A percentile compares a stretch with the other conserved stretches of the same genome.
These are phyloP conservation scores for Barbarea vulgaris DNA, from an alignment of 345 rosid genomes.

Conservation along the genomic window DNA sequence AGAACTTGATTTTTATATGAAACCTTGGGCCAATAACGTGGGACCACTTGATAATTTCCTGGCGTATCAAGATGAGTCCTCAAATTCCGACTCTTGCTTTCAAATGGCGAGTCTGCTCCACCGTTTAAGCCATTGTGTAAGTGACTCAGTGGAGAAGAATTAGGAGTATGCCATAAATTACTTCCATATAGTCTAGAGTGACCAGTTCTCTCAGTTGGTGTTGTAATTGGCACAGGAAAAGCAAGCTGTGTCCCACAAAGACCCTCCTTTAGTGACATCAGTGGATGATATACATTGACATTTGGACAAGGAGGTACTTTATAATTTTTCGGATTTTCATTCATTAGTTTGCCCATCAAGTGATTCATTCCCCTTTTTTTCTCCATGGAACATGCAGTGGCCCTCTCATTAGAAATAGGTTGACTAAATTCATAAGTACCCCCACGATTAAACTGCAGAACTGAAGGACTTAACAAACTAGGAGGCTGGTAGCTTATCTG, in stretches of 20 bases:
- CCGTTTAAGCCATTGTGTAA: slow-evolving; percentile 51
- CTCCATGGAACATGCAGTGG: slow-evolving; percentile 52
- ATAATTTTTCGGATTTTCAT: slow-evolving; percentile 55
- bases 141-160: slow-evolving; percentile 49
- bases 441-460: slow-evolving; percentile 54
- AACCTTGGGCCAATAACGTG: slow-evolving; percentile 86
- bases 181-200: slow-evolving; percentile 53
- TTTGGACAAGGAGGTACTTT: slow-evolving; percentile 53
- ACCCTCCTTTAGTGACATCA: slow-evolving; percentile 55
- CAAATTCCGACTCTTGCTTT: slow-evolving; percentile 54
- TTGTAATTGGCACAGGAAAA: slow-evolving; percentile 48
- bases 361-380: slow-evolving; percentile 55
- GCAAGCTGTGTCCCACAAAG: slow-evolving; percentile 54
- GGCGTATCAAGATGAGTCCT: slow-evolving; percentile 67
- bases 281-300: slow-evolving; percentile 50
- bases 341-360: slow-evolving; percentile 59
- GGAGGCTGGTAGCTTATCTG: slow-evolving; percentile 85
- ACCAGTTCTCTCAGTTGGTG: slow-evolving; percentile 59
- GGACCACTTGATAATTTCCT: slow-evolving; percentile 69
- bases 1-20: slow-evolving; percentile 59
- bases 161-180: slow-evolving; percentile 49
- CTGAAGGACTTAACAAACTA: slow-evolving; percentile 57
- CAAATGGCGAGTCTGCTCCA: slow-evolving; percentile 57
- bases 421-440: slow-evolving; percentile 55
- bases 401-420: slow-evolving; percentile 51